A percentile compares a stretch with the other conserved stretches of the same genome.
Evolutionary conservation across 805 yeast genomes (phyloP).

Genomic region (Candida ulmi): DNA sequence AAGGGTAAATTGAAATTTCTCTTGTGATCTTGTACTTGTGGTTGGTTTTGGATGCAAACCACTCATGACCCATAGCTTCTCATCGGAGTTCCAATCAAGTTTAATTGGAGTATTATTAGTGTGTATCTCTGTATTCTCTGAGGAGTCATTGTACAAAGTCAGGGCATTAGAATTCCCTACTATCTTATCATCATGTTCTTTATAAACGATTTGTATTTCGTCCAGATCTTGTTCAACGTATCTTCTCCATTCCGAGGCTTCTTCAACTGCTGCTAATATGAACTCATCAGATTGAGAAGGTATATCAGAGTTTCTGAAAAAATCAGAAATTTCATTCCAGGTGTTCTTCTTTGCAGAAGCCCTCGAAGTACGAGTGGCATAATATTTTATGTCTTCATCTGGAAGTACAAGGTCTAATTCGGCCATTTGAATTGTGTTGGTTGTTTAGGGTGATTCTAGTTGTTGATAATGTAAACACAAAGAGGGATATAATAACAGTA

Average conservation of each 20-base stretch:
- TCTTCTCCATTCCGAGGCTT: conserved; percentile 14
- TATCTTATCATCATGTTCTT: neutral
- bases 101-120: neutral
- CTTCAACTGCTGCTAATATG: conserved; percentile 8
- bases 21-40: neutral
- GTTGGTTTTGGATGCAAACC: conserved; percentile 17
- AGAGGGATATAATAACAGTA: too few species aligned
- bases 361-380: conserved; percentile 8
- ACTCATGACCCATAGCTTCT: conserved; percentile 17
- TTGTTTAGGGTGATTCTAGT: too few species aligned
- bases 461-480: too few species aligned
- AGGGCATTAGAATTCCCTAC: too few species aligned
- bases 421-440: too few species aligned
- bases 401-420: too few species aligned
- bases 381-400: neutral
- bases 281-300: conserved; percentile 5
- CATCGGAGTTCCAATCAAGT: neutral
- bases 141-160: neutral
- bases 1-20: conserved; percentile 12
- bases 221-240: conserved; percentile 16
- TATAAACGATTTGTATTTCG: conserved; percentile 5
- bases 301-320: conserved; percentile 5
- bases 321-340: conserved; percentile 6
- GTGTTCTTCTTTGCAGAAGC: conserved; percentile 4
- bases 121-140: neutral